A percentile compares a stretch with the other conserved stretches of the same genome.
Evolutionary conservation across 441 rosid genomes (phyloP).

Genomic region (Aleurites moluccanus): DNA sequence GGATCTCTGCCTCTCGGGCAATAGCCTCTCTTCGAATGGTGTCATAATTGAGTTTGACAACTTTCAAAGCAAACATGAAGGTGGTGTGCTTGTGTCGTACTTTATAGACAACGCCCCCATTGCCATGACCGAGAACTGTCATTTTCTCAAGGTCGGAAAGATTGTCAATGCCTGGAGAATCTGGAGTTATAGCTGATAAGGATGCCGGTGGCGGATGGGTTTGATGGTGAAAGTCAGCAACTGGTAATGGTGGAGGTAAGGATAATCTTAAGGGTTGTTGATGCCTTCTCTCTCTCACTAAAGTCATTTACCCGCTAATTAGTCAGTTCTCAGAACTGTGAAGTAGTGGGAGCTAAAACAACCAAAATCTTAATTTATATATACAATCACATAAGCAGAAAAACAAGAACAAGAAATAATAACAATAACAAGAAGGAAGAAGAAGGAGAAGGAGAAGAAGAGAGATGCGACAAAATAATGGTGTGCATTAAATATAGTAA

Average conservation of each 20-base stretch:
- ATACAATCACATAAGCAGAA: background rate
- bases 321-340: too few relatives aligned
- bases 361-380: background rate
- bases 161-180: conserved; percentile 41
- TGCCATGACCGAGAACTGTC: conserved; percentile 54
- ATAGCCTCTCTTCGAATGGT: conserved; percentile 33
- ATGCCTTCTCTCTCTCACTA: conserved; percentile 51
- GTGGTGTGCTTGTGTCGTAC: conserved; percentile 38
- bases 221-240: conserved; percentile 13
- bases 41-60: conserved; percentile 37
- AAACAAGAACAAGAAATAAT: too few relatives aligned
- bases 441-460: background rate
- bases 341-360: too few relatives aligned
- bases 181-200: conserved; percentile 31
- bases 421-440: background rate
- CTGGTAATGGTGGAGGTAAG: conserved; percentile 32
- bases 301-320: conserved; percentile 35
- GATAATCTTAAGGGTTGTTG: conserved; percentile 51
- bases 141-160: conserved; percentile 52
- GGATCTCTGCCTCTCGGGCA: conserved; percentile 49
- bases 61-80: conserved; percentile 48
- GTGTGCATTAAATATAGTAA: background rate
- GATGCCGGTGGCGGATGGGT: background rate
- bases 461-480: too few relatives aligned
- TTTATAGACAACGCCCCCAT: conserved; percentile 60